Evolutionary conservation across 345 rosid species (phyloP).

Genomic region (Alliaria petiolata): DNA sequence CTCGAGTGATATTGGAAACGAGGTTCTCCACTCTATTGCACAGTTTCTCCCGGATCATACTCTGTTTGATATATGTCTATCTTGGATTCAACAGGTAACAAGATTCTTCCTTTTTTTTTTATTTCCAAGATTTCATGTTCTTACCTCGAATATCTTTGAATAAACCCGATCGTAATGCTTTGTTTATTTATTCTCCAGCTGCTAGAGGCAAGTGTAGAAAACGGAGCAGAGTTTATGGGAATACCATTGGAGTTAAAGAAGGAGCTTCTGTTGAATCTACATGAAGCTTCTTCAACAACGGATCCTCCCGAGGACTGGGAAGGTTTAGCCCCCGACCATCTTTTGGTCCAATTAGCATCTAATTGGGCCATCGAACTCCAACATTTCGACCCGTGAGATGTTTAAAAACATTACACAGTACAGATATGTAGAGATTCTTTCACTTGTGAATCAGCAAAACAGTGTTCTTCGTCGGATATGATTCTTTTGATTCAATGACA

Average conservation of each 20-base stretch:
- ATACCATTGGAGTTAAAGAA: conserved; percentile 80
- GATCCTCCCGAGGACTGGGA: conserved; percentile 91
- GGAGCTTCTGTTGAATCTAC: conserved; percentile 67
- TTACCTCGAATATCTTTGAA: not conserved
- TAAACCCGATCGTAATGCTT: not conserved
- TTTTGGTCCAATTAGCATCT: conserved; percentile 75
- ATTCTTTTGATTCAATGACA: not conserved
- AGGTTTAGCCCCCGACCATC: conserved; percentile 68
- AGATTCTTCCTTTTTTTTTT: not conserved
- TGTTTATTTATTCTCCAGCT: conserved; percentile 41
- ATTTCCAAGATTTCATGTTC: not conserved
- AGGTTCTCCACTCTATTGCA: conserved; percentile 57
- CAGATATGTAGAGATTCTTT: conserved; percentile 21
- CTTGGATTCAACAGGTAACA: conserved; percentile 94
- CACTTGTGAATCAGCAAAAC: not conserved
- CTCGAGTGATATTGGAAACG: conserved; percentile 68
- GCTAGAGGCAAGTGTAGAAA: conserved; percentile 64
- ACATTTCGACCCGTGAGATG: conserved; percentile 43
- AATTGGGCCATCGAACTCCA: conserved; percentile 83
- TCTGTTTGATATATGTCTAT: conserved; percentile 67
- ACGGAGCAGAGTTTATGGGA: conserved; percentile 56
- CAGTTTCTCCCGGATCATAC: conserved; percentile 79
- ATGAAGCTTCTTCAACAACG: conserved; percentile 60
- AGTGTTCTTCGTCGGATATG: not conserved
- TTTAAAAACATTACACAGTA: conserved; percentile 10